Percentiles rank a stretch among this genome's conserved stretches.
Conservation (phyloP, 1,284 basidiomycete species). For the Melampsora larici-populina region DNA sequence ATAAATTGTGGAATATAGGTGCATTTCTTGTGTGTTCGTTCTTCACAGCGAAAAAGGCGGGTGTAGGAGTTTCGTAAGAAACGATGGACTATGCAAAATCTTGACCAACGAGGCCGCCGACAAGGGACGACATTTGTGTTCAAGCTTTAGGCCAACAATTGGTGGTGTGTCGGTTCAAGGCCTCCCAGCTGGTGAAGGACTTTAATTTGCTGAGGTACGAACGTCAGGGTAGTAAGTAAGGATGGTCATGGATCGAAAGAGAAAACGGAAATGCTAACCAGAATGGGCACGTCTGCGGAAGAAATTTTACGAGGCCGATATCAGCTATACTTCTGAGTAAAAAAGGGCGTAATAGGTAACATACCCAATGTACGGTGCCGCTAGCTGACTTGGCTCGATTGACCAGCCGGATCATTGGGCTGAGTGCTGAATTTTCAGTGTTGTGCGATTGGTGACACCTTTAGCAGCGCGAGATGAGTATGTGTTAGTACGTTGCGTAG, state of each 20-base stretch:
- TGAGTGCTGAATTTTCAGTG: not conserved
- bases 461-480: not conserved
- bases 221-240: not conserved
- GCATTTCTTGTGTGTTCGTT: too few relatives aligned
- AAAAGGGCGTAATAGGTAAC: not conserved
- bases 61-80: too few relatives aligned
- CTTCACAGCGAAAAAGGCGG: too few relatives aligned
- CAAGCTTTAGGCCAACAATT: not conserved
- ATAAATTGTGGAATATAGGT: too few relatives aligned
- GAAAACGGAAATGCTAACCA: not conserved
- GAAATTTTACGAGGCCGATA: not conserved
- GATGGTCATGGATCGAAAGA: not conserved
- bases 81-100: too few relatives aligned
- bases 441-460: not conserved
- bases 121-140: too few relatives aligned
- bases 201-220: not conserved
- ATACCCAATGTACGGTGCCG: not conserved
- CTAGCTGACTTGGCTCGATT: not conserved
- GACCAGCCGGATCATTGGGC: not conserved
- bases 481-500: not conserved
- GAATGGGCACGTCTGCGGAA: not conserved
- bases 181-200: constrained; percentile 5
- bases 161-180: constrained; percentile 3
- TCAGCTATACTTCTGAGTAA: not conserved
- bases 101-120: too few relatives aligned